Conservation (phyloP, 305 asterid species). For the Fraxinus baroniana region DNA sequence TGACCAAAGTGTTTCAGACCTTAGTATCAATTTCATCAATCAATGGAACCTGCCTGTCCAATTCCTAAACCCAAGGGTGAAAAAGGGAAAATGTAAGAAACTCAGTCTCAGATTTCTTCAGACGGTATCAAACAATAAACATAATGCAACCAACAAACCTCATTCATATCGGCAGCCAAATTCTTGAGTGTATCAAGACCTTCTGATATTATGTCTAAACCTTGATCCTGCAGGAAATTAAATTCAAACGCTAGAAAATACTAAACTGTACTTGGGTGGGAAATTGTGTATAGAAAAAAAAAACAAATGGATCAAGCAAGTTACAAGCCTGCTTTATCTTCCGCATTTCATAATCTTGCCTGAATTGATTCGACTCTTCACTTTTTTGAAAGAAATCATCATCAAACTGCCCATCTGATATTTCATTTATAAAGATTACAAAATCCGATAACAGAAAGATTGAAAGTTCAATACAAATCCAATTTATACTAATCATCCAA, state of each 20-base stretch:
- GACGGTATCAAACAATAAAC: neutral
- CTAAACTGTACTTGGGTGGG: neutral
- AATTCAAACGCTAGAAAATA: conserved; percentile 1
- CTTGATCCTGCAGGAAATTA: conserved; percentile 60
- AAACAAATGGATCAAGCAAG: conserved; percentile 21
- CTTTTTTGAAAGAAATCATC: conserved; percentile 52
- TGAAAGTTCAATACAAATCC: neutral
- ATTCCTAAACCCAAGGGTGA: conserved; percentile 47
- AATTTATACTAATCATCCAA: neutral
- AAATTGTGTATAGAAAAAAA: neutral
- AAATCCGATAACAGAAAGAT: neutral
- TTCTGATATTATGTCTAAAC: conserved; percentile 66
- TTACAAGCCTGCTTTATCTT: conserved; percentile 87
- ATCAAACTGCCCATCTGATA: conserved; percentile 54
- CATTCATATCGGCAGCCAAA: conserved; percentile 83
- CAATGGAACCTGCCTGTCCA: conserved; percentile 88
- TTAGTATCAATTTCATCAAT: conserved; percentile 81
- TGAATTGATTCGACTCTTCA: conserved; percentile 66
- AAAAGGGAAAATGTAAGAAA: neutral
- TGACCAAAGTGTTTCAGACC: conserved; percentile 32
- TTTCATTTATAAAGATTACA: neutral
- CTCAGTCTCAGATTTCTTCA: conserved; percentile 5
- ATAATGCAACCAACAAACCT: conserved; percentile 36
- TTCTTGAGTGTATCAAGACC: conserved; percentile 75
- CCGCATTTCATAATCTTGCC: conserved; percentile 77